Evolutionary conservation across 345 rosid species (phyloP).

Genomic region (Pistacia vera): DNA sequence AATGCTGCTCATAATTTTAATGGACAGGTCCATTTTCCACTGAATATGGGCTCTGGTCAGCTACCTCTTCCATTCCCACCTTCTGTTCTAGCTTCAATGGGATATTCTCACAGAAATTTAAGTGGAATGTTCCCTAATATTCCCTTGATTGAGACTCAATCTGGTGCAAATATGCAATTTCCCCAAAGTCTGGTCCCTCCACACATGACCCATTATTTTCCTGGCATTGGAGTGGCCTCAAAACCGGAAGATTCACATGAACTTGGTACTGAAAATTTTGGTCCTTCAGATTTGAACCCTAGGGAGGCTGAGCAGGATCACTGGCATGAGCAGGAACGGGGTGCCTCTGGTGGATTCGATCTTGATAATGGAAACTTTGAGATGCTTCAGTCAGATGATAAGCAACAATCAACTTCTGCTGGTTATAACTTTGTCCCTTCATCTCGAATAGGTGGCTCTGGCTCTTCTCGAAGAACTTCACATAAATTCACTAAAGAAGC

Average conservation of each 20-base stretch:
- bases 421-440: constrained; percentile 49
- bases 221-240: constrained; percentile 51
- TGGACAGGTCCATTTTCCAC: constrained; percentile 73
- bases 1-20: constrained; percentile 52
- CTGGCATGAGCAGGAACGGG: constrained; percentile 69
- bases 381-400: constrained; percentile 51
- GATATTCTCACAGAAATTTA: constrained; percentile 65
- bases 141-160: constrained; percentile 63
- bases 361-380: constrained; percentile 63
- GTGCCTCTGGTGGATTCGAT: constrained; percentile 45
- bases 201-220: constrained; percentile 62
- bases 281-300: constrained; percentile 43
- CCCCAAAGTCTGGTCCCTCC: constrained; percentile 65
- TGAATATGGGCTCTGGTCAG: constrained; percentile 61
- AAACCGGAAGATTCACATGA: constrained; percentile 55
- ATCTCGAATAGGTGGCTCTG: constrained; percentile 47
- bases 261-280: constrained; percentile 44
- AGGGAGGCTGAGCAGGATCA: constrained; percentile 56
- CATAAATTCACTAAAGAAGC: constrained; percentile 45
- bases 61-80: constrained; percentile 55
- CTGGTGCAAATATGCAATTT: constrained; percentile 64
- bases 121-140: constrained; percentile 55
- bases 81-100: constrained; percentile 65
- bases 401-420: constrained; percentile 57
- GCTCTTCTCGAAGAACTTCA: constrained; percentile 41